Conservation (phyloP, 805 yeast species). For the Priceomyces fermenticarens region DNA sequence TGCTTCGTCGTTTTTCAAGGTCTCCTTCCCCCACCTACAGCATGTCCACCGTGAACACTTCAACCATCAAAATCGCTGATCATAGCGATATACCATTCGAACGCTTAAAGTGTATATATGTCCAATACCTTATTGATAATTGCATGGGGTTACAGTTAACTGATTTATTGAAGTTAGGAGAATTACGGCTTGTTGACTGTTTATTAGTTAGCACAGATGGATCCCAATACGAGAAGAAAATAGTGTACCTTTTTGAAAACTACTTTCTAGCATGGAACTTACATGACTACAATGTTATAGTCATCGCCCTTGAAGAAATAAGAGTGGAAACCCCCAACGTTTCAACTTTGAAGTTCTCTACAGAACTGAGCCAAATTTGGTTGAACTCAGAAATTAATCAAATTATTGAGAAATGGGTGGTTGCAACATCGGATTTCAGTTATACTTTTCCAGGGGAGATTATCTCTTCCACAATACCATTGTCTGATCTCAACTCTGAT, state of each 20-base stretch:
- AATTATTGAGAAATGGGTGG: constrained; percentile 45
- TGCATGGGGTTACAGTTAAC: constrained; percentile 22
- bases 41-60: constrained; percentile 14
- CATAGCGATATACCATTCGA: constrained; percentile 23
- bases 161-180: constrained; percentile 28
- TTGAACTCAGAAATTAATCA: constrained; percentile 25
- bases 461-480: constrained; percentile 30
- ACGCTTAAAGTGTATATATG: constrained; percentile 23
- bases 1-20: constrained; percentile 4
- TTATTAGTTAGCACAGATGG: constrained; percentile 21
- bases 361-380: constrained; percentile 13
- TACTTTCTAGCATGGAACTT: constrained; percentile 25
- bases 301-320: constrained; percentile 10
- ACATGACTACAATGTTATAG: constrained; percentile 4
- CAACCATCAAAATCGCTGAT: constrained; percentile 13
- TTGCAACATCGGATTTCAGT: constrained; percentile 33
- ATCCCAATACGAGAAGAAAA: constrained; percentile 5
- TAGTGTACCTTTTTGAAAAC: constrained; percentile 33
- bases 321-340: constrained; percentile 19
- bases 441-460: constrained; percentile 32
- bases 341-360: constrained; percentile 20
- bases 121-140: constrained; percentile 24
- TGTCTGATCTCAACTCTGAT: constrained; percentile 6
- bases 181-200: constrained; percentile 34
- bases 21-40: constrained; percentile 21